Evolutionary conservation across 345 rosid genomes (phyloP), one percentile per base, ranked within the genome.

Genomic region (Citrus reticulata): DNA sequence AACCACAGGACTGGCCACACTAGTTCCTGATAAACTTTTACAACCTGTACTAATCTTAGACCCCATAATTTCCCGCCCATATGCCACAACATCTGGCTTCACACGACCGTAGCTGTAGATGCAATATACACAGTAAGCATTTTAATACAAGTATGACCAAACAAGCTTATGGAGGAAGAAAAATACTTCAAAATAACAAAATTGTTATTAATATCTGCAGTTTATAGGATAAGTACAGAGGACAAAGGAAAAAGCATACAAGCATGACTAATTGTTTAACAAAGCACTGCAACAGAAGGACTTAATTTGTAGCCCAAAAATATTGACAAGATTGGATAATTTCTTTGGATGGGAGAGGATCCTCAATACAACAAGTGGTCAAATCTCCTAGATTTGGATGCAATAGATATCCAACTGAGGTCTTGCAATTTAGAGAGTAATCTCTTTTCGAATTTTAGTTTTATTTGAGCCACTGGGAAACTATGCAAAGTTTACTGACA

Each of bases 1-100:
- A 83, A 96, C 99, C 76, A 95, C 99, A 84, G 99, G 99, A 85
- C 99, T 95, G 27, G 98, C 99, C 79, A 93, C 98, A 63, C 99
- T 95, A 79, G 99, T 95, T 67, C 99, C 99, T 49, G 99, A 95
- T 84, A 95, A 89, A 84, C 97, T 92, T 90, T 92, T 93, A 85
- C 99, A 95, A 30, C 98, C 99, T 64, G 98, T 89, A 80, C 95
- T 95, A 72, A 95, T 95, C 86, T 95, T 95, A 78, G 97, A 93
- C 64, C 97, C 99, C 94, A 90, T 95, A 77, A 95, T 95, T 76
- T 95, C 99, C 79, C 95, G 87, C 75, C 98, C 97, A 85, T 95
- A 95, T 76, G 99, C 99, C 81, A 95, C 99, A 69, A 95, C 85
- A 86, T 95, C 99, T 34, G 98, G 98, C 85, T 95, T 95, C 80